Evolutionary conservation across 2,329 filamentous ascomycete species (phyloP).

Genomic region (Exserohilum rostratum): DNA sequence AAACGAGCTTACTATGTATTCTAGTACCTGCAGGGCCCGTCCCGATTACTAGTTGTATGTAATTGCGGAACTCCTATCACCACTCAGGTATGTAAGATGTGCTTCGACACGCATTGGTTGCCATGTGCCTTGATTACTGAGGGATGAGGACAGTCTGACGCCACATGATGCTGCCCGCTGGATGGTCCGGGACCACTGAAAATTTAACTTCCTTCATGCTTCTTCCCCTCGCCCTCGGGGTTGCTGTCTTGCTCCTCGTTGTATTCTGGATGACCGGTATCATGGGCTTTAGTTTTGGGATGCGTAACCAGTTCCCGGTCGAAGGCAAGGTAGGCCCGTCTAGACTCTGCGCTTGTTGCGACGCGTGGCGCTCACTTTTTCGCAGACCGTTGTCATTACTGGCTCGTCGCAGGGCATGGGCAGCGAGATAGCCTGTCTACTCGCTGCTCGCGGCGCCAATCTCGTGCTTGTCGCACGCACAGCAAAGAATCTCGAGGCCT

Average conservation of each 20-base stretch:
- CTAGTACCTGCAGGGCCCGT: too few relatives aligned
- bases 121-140: neutral
- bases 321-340: constrained; percentile 71
- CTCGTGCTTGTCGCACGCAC: constrained; percentile 84
- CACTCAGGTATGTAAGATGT: neutral
- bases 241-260: constrained; percentile 43
- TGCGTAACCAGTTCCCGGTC: constrained; percentile 79
- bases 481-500: constrained; percentile 72
- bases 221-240: constrained; percentile 42
- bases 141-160: constrained; percentile 1
- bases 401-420: constrained; percentile 95
- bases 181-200: neutral
- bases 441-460: constrained; percentile 84
- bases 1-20: too few relatives aligned
- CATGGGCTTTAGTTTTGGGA: constrained; percentile 71
- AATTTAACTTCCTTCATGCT: constrained; percentile 35
- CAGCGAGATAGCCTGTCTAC: constrained; percentile 71
- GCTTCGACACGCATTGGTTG: neutral
- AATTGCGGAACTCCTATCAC: too few relatives aligned
- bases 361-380: neutral
- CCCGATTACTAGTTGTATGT: too few relatives aligned
- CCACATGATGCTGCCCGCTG: neutral
- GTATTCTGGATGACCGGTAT: constrained; percentile 50
- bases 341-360: neutral
- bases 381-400: constrained; percentile 83